Evolutionary conservation across 129 eudicot species (phyloP).

Genomic region (Rutidosis leptorrhynchoides): DNA sequence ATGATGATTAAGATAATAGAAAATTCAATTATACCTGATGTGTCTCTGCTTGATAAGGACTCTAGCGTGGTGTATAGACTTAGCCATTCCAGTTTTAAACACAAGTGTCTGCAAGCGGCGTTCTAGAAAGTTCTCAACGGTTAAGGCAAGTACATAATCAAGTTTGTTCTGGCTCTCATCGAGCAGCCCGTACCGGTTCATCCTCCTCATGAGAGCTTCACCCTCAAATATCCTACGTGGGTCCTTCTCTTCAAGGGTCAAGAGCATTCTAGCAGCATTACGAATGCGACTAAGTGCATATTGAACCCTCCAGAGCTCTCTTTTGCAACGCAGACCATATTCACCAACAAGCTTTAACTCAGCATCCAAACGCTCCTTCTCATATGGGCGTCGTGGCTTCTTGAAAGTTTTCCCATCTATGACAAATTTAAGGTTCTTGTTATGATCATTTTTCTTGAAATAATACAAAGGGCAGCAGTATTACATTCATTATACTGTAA

Average conservation of each 20-base stretch:
- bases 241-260: slow-evolving; percentile 82
- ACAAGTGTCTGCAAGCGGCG: slow-evolving; percentile 73
- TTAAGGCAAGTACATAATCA: slow-evolving; percentile 74
- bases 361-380: slow-evolving; percentile 79
- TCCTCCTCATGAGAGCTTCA: slow-evolving; percentile 76
- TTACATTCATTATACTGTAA: neutral
- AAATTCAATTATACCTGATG: slow-evolving; percentile 49
- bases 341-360: slow-evolving; percentile 78
- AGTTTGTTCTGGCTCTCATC: slow-evolving; percentile 81
- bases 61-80: slow-evolving; percentile 81
- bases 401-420: slow-evolving; percentile 81
- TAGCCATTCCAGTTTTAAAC: slow-evolving; percentile 82
- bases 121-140: slow-evolving; percentile 78
- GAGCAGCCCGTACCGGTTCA: slow-evolving; percentile 62
- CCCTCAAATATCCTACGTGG: slow-evolving; percentile 80
- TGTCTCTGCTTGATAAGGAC: slow-evolving; percentile 86
- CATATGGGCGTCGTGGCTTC: slow-evolving; percentile 78
- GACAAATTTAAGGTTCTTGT: neutral
- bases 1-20: neutral
- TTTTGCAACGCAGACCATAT: slow-evolving; percentile 70
- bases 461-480: neutral
- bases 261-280: slow-evolving; percentile 69
- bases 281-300: slow-evolving; percentile 71
- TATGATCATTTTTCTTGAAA: neutral
- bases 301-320: slow-evolving; percentile 87